These are phyloP conservation scores for Bjerkandera adusta DNA, from an alignment of 1,284 basidiomycete species.

Conservation along the genomic window DNA sequence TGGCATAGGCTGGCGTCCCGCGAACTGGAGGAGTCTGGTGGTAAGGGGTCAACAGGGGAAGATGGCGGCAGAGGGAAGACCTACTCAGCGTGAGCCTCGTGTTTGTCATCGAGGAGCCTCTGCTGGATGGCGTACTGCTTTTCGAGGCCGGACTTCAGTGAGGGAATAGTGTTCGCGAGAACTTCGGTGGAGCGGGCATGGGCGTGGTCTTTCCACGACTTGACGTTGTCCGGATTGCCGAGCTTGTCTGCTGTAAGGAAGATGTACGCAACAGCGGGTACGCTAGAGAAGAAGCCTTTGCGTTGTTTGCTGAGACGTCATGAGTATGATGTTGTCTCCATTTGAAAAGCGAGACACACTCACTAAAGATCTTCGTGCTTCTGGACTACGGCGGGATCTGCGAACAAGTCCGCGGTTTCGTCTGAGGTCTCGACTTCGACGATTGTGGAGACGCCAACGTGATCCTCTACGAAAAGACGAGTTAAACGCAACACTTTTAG, in stretches of 20 bases:
- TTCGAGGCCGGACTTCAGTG: not conserved
- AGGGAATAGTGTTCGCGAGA: not conserved
- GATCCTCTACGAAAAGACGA: conserved; percentile 3
- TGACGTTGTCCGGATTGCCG: not conserved
- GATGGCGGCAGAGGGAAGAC: not conserved
- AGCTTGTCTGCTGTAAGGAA: conserved; percentile 2
- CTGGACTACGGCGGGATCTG: not conserved
- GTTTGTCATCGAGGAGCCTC: not conserved
- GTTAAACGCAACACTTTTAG: not conserved
- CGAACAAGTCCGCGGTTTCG: not conserved
- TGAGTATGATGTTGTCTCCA: not conserved
- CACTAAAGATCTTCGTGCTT: not conserved
- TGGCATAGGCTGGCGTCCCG: not conserved
- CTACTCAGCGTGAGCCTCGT: conserved; percentile 3
- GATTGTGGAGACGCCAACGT: not conserved
- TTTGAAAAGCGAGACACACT: not conserved
- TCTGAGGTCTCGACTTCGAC: not conserved
- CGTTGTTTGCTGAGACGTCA: not conserved
- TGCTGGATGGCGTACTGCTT: conserved; percentile 1
- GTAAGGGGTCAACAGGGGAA: not conserved
- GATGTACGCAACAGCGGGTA: not conserved
- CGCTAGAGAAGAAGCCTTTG: not conserved
- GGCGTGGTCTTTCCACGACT: not conserved
- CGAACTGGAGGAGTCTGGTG: not conserved
- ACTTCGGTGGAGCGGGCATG: not conserved